Evolutionary conservation across 768 basidiomycete species (phyloP).

Genomic region (Termitomyces sp.): DNA sequence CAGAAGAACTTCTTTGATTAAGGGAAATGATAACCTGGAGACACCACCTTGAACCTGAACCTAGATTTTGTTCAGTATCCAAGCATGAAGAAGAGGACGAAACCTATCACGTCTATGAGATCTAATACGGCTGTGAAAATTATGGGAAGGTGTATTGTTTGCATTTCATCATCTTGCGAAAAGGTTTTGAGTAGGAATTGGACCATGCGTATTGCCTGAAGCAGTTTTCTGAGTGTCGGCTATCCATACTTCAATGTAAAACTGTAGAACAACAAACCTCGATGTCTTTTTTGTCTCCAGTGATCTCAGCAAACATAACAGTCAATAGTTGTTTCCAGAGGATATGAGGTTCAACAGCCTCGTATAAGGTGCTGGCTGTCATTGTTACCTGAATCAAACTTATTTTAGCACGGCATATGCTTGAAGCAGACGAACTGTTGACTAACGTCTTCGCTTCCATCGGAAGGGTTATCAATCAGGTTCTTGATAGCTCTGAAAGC

Average conservation of each 20-base stretch:
- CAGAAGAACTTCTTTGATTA: constrained; percentile 36
- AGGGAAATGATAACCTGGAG: constrained; percentile 25
- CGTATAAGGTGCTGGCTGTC: constrained; percentile 86
- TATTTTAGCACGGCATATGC: neutral
- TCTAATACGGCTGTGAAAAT: constrained; percentile 68
- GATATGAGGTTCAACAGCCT: constrained; percentile 85
- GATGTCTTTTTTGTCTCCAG: constrained; percentile 29
- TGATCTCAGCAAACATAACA: constrained; percentile 50
- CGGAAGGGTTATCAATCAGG: constrained; percentile 44
- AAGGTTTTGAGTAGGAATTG: constrained; percentile 71
- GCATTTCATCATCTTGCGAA: constrained; percentile 86
- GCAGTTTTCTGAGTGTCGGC: neutral
- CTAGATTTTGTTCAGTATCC: constrained; percentile 17
- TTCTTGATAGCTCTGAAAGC: constrained; percentile 67
- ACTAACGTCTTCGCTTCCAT: constrained; percentile 59
- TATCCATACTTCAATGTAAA: neutral
- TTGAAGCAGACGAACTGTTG: neutral
- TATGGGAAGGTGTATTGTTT: constrained; percentile 73
- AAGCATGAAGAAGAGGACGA: neutral
- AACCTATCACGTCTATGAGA: constrained; percentile 46
- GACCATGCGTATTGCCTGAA: constrained; percentile 61
- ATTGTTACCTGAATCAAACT: constrained; percentile 48
- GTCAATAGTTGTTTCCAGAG: constrained; percentile 77
- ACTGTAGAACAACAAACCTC: constrained; percentile 34
- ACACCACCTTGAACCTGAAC: constrained; percentile 30